These are phyloP conservation scores for Tricholoma flavovirens DNA, from an alignment of 768 basidiomycete genomes.

Conservation along the genomic window DNA sequence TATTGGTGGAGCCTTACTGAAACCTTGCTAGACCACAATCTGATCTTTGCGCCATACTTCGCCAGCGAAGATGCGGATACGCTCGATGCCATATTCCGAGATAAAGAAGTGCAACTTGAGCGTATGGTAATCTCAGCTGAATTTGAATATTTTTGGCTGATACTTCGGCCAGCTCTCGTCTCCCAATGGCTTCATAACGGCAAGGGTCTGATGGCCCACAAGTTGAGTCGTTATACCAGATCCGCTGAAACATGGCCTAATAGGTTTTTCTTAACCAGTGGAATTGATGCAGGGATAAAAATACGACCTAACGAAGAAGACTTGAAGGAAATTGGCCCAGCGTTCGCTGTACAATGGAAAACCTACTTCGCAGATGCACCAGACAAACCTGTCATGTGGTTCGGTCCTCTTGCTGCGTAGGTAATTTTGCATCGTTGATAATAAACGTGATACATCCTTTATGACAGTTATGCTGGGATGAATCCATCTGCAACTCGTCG, in stretches of 20 bases:
- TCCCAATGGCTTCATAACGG: conserved; percentile 13
- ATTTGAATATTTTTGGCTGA: neutral
- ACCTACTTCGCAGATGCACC: neutral
- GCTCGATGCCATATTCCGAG: conserved; percentile 41
- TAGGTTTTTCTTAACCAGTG: neutral
- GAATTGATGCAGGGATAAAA: neutral
- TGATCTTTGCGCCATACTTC: conserved; percentile 32
- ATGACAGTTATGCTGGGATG: conserved; percentile 7
- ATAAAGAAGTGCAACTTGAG: conserved; percentile 30
- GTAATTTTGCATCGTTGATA: conserved; percentile 10
- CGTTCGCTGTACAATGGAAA: neutral
- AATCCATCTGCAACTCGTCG: conserved; percentile 14
- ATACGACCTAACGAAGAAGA: neutral
- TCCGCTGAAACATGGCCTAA: neutral
- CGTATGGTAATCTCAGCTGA: conserved; percentile 25
- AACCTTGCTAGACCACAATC: conserved; percentile 33
- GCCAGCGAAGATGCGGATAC: conserved; percentile 43
- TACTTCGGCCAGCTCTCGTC: conserved; percentile 8
- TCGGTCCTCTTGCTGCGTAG: conserved; percentile 38
- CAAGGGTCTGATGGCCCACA: conserved; percentile 35
- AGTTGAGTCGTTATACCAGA: neutral
- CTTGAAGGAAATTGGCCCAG: neutral
- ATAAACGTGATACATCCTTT: neutral
- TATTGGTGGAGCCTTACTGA: neutral
- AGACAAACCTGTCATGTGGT: conserved; percentile 32